These are phyloP conservation scores for Hypoxylon cercidicola DNA, from an alignment of 495 filamentous ascomycete species.

Conservation along the genomic window DNA sequence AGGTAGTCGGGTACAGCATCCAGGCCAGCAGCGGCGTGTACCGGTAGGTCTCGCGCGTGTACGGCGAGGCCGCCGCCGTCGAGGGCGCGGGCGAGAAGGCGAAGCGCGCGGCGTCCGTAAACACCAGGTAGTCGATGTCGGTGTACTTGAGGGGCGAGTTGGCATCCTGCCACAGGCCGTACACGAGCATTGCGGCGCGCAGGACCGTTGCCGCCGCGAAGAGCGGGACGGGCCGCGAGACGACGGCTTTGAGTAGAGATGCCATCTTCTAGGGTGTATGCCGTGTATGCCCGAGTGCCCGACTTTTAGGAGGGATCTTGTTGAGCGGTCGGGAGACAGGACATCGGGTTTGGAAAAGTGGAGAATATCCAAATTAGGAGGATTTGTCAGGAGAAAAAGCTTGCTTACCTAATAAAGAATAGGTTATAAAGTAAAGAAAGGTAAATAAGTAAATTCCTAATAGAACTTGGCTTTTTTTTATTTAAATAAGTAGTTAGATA, in stretches of 20 bases:
- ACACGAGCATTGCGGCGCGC: slow-evolving; percentile 76
- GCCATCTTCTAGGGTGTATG: slow-evolving; percentile 26
- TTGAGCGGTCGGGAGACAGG: no score
- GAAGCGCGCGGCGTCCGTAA: slow-evolving; percentile 94
- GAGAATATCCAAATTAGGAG: no score
- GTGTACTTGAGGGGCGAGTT: slow-evolving; percentile 94
- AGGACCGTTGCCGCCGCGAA: slow-evolving; percentile 76
- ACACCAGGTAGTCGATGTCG: slow-evolving; percentile 98
- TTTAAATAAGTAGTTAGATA: no score
- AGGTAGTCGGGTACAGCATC: slow-evolving; percentile 84
- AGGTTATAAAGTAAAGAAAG: no score
- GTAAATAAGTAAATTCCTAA: no score
- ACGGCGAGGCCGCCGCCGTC: slow-evolving; percentile 71
- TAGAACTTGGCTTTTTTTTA: no score
- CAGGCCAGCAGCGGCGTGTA: slow-evolving; percentile 95
- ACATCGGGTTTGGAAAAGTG: no score
- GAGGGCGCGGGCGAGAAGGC: slow-evolving; percentile 55
- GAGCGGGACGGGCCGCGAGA: slow-evolving; percentile 60
- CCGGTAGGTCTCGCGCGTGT: slow-evolving; percentile 90
- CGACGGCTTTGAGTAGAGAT: slow-evolving; percentile 39
- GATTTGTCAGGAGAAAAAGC: no score
- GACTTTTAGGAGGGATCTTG: no score
- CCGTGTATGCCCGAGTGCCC: no score
- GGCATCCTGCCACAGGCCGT: slow-evolving; percentile 91
- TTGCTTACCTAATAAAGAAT: no score